These are phyloP conservation scores for Canavalia gladiata DNA, from an alignment of 306 rosid species.

Conservation along the genomic window DNA sequence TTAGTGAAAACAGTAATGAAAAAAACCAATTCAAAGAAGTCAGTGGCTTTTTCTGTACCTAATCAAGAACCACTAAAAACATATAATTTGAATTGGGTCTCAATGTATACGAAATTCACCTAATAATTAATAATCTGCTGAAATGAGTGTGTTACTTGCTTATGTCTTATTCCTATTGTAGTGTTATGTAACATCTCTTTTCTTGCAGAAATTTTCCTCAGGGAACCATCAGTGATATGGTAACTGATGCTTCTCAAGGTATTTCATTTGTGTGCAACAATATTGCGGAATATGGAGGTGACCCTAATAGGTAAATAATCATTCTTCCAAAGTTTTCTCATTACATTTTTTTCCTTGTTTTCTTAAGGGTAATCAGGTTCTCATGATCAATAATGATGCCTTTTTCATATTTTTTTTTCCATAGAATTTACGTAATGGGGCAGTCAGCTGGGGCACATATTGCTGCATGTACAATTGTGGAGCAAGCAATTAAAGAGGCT, in stretches of 20 bases:
- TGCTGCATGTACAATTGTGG: slow-evolving; percentile 83
- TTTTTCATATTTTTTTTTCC: slow-evolving; percentile 24
- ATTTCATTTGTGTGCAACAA: slow-evolving; percentile 91
- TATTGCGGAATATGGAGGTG: slow-evolving; percentile 93
- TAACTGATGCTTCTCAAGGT: slow-evolving; percentile 86
- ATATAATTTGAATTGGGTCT: neutral
- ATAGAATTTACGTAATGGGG: slow-evolving; percentile 93
- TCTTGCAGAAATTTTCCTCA: slow-evolving; percentile 91
- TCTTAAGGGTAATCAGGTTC: slow-evolving; percentile 15
- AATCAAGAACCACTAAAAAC: neutral
- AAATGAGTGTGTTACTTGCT: neutral
- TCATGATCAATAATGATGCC: slow-evolving; percentile 39
- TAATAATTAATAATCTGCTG: neutral
- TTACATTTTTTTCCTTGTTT: neutral
- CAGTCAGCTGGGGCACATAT: slow-evolving; percentile 99
- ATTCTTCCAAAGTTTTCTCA: slow-evolving; percentile 28
- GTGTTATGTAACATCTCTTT: slow-evolving; percentile 37
- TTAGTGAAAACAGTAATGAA: neutral
- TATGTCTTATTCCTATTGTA: slow-evolving; percentile 16
- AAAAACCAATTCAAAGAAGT: neutral
- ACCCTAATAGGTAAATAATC: slow-evolving; percentile 72
- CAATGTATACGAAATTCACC: neutral
- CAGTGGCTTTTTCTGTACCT: neutral
- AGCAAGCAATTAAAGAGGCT: slow-evolving; percentile 91
- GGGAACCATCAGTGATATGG: slow-evolving; percentile 91